Base-by-base conservation (phyloP, 2,329 filamentous ascomycete genomes). In the Aureobasidium sp. region DNA sequence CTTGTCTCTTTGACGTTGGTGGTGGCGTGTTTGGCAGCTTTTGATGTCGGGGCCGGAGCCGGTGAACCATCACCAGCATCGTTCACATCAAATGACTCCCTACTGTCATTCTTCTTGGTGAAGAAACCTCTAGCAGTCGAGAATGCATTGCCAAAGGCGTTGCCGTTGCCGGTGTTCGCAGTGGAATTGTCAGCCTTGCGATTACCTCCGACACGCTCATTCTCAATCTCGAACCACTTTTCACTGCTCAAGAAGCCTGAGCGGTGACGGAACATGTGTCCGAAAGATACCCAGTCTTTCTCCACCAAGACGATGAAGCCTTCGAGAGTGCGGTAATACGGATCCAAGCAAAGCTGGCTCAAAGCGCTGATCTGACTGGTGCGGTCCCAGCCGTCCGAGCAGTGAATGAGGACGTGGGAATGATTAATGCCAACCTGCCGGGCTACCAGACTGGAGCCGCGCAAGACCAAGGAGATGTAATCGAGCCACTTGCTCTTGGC, bases 231-330 rank as follows among this genome's bases (percentile, higher is more conserved):
- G 71, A 99, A 99, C 91, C 92, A 97, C 70, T 95, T 96, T 67
- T 97, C 93, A 66, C 90, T 90, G 70, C 87, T 91, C 61, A 97
- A 77, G 68, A 89, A 89, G 3, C 94, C 94, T 15, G 90, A 90
- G n/a, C 94, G 87, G 69, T 96, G 86, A 61, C 91, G 86, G 76
- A 99, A 99, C 87, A 96, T 97, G 75, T 99, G 93, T 1, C 94
- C 94, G 76, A 97, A 99, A 0, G 93, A 94, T 14, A 99, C 77
- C 90, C 94, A 99, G 71, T 99, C 94, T 73, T 99, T 99, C 75
- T 99, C 94, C 2, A 99, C 83, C 7, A 99, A 79, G 2, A 96
- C 87, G 68, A 97, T 92, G 74, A 97, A 99, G 0, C 94, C 94
- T 68, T 97, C 89, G 55, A 99, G 79, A 0, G 94, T 97, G 57